Conservation (phyloP, 345 rosid genomes). For the Angophora floribunda region DNA sequence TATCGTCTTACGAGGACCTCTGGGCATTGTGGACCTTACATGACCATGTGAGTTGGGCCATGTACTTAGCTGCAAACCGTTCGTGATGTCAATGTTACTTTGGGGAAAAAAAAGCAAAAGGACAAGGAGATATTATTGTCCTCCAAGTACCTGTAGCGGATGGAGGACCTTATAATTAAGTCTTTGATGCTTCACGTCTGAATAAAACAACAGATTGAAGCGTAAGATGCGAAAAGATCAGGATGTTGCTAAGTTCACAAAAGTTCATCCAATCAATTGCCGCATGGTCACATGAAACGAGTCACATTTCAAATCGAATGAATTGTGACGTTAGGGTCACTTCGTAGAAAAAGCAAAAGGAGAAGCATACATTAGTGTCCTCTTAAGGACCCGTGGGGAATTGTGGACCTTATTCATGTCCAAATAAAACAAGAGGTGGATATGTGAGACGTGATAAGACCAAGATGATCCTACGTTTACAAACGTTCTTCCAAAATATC, state of each 20-base stretch:
- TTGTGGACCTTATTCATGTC: background rate
- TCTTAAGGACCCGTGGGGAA: background rate
- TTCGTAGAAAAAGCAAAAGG: background rate
- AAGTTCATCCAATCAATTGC: too few relatives aligned
- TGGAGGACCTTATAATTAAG: background rate
- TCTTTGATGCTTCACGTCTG: background rate
- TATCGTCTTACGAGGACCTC: background rate
- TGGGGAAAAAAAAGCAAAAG: background rate
- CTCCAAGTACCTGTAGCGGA: background rate
- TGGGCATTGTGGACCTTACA: background rate
- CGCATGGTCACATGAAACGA: background rate
- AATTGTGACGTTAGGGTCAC: accelerated
- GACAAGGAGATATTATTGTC: background rate
- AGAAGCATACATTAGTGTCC: background rate
- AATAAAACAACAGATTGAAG: too few relatives aligned
- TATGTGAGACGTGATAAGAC: too few relatives aligned
- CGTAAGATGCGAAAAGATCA: accelerated
- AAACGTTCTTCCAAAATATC: too few relatives aligned
- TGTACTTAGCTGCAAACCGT: accelerated
- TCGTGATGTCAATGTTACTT: background rate
- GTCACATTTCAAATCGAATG: background rate
- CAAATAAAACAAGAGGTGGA: background rate
- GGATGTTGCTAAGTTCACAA: too few relatives aligned
- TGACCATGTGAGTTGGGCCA: background rate
- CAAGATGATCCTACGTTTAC: too few relatives aligned